Evolutionary conservation across 768 basidiomycete species (phyloP), one percentile per base, ranked within the genome.

Genomic region (Serendipita vermifera): DNA sequence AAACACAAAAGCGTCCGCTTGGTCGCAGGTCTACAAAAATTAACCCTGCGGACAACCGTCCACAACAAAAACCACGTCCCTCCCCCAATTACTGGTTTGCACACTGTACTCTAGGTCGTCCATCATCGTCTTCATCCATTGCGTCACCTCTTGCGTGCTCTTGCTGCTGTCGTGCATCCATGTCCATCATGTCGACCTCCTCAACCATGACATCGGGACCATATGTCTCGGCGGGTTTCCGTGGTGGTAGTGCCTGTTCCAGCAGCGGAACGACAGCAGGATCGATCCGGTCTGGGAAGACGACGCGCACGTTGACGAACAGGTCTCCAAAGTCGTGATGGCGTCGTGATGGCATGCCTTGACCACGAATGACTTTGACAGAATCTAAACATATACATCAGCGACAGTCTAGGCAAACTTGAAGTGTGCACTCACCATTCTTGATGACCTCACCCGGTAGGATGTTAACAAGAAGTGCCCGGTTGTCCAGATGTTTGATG

Each of bases 281-380:
- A 58, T 85, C 78, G 68, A 99, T 78, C 56, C 70, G 65, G 29
- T 91, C 87, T 33, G 96, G 96, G 81, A 98, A 99, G 58, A 76
- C 80, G 65, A 99, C 87, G 60, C 76, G 75, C 62, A 98, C 71
- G 66, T 83, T 86, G 69, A 99, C 77, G 67, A 80, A 91, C 59
- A 99, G 78, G 70, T 98, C 91, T 35, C 96, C 96, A 36, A 83
- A 79, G 66, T 99, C 92, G 71, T 98, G 96, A 71, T 98, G 94
- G 59, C 96, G 83, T 69, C 87, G 87, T 53, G 96, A 97, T 11
- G 94, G 96, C 96, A 99, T 99, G 59, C 96, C 96, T 72, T 98
- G 93, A 3, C 87, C 88, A 48, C 79, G 79, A 63, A 99, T 85
- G 61, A 93, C 83, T 71, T 96, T 97, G 14, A 54, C 22, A 24